Conservation (phyloP, 2,329 filamentous ascomycete genomes). For the Aspergillus quadrilineatus region DNA sequence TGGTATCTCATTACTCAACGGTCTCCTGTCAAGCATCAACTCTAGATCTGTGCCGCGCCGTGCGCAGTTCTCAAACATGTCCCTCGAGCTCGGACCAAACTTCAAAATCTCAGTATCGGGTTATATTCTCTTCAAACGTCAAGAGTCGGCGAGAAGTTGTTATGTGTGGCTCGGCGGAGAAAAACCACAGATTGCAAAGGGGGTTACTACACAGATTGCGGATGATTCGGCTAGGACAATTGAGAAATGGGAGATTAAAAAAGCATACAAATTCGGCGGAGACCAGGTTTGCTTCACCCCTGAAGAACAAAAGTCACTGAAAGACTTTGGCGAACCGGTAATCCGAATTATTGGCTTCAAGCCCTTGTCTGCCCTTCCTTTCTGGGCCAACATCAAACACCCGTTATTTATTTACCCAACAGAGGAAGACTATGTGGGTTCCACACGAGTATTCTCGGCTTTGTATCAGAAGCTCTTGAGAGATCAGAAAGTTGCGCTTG, state of each 20-base stretch:
- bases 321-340: slow-evolving; percentile 75
- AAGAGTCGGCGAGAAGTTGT: slow-evolving; percentile 75
- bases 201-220: slow-evolving; percentile 71
- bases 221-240: slow-evolving; percentile 75
- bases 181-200: slow-evolving; percentile 72
- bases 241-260: slow-evolving; percentile 78
- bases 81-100: slow-evolving; percentile 81
- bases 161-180: slow-evolving; percentile 90
- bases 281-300: slow-evolving; percentile 82
- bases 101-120: slow-evolving; percentile 89
- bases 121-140: slow-evolving; percentile 83
- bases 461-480: slow-evolving; percentile 82
- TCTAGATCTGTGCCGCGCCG: slow-evolving; percentile 85
- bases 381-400: slow-evolving; percentile 83
- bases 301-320: slow-evolving; percentile 76
- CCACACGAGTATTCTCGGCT: slow-evolving; percentile 87
- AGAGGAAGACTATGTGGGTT: slow-evolving; percentile 85
- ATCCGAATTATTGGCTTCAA: slow-evolving; percentile 96
- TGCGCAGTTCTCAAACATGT: slow-evolving; percentile 80
- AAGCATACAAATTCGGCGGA: slow-evolving; percentile 94
- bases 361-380: slow-evolving; percentile 67
- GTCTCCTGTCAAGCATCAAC: slow-evolving; percentile 81
- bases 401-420: slow-evolving; percentile 92
- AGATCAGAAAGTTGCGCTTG: slow-evolving; percentile 76
- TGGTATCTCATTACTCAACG: slow-evolving; percentile 75